Conservation (phyloP, 352 stramenopile species). For the Pythium diclinum region DNA sequence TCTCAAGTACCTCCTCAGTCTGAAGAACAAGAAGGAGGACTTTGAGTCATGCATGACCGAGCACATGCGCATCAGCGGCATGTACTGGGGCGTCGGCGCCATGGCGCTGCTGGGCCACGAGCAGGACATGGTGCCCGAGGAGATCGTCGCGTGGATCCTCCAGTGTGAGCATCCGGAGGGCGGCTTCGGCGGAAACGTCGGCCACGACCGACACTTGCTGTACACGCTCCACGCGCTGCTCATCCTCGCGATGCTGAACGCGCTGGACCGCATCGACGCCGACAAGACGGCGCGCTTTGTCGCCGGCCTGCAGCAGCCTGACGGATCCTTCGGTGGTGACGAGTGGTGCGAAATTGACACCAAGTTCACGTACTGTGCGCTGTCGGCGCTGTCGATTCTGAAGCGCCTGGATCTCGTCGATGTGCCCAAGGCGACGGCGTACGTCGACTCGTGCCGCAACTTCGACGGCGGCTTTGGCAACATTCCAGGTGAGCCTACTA, state of each 20-base stretch:
- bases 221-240: slow-evolving; percentile 98
- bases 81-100: slow-evolving; percentile 98
- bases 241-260: slow-evolving; percentile 94
- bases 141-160: slow-evolving; percentile 95
- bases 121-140: slow-evolving; percentile 71
- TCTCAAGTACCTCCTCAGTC: slow-evolving; percentile 69
- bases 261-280: slow-evolving; percentile 76
- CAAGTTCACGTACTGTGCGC: slow-evolving; percentile 98
- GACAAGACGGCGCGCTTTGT: slow-evolving; percentile 86
- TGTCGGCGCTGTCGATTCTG: slow-evolving; percentile 94
- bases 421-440: slow-evolving; percentile 86
- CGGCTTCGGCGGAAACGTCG: slow-evolving; percentile 95
- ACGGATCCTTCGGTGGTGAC: slow-evolving; percentile 98
- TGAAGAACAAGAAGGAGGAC: slow-evolving; percentile 88
- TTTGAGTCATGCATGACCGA: slow-evolving; percentile 94
- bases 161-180: slow-evolving; percentile 90
- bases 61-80: slow-evolving; percentile 96
- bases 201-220: slow-evolving; percentile 96
- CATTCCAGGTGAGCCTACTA: slow-evolving; percentile 45
- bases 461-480: slow-evolving; percentile 94
- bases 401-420: slow-evolving; percentile 85
- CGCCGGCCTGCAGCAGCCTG: slow-evolving; percentile 89
- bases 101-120: slow-evolving; percentile 92
- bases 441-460: slow-evolving; percentile 96
- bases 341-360: slow-evolving; percentile 98